Conservation (phyloP, 2,329 filamentous ascomycete species). For the Cercospora canescens region DNA sequence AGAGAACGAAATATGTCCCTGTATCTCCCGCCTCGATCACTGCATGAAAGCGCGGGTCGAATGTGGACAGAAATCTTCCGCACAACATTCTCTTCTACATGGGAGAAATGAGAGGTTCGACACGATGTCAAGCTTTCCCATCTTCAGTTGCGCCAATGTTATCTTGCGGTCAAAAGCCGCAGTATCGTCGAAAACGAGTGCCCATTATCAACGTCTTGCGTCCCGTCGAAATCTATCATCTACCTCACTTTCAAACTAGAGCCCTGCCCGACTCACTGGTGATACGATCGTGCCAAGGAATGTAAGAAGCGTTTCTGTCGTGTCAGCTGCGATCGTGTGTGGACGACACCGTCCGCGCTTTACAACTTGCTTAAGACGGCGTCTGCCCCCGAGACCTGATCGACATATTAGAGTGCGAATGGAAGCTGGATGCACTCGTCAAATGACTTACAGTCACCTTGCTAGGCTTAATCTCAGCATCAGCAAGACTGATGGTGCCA, state of each 20-base stretch:
- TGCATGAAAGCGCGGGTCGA: constrained; percentile 50
- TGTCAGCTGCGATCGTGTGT: too few species aligned
- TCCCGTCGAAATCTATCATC: too few species aligned
- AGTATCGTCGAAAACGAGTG: too few species aligned
- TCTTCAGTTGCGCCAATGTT: too few species aligned
- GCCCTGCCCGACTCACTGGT: too few species aligned
- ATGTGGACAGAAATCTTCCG: constrained; percentile 13
- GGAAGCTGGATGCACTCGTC: not conserved
- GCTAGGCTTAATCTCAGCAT: constrained; percentile 62
- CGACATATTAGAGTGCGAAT: not conserved
- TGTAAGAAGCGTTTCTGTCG: too few species aligned
- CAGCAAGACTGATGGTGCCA: constrained; percentile 79
- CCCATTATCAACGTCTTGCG: too few species aligned
- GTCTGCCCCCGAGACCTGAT: constrained; percentile 30
- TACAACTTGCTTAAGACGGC: constrained; percentile 31
- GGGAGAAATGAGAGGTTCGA: too few species aligned
- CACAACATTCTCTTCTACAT: not conserved
- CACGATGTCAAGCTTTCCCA: too few species aligned
- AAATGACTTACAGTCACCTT: constrained; percentile 47
- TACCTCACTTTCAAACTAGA: too few species aligned
- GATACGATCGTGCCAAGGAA: too few species aligned
- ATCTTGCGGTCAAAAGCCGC: too few species aligned
- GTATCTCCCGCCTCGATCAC: constrained; percentile 55
- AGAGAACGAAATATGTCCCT: constrained; percentile 47
- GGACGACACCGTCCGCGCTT: not conserved